Evolutionary conservation across 2,329 filamentous ascomycete genomes (phyloP).

Genomic region (Neonectria magnoliae): DNA sequence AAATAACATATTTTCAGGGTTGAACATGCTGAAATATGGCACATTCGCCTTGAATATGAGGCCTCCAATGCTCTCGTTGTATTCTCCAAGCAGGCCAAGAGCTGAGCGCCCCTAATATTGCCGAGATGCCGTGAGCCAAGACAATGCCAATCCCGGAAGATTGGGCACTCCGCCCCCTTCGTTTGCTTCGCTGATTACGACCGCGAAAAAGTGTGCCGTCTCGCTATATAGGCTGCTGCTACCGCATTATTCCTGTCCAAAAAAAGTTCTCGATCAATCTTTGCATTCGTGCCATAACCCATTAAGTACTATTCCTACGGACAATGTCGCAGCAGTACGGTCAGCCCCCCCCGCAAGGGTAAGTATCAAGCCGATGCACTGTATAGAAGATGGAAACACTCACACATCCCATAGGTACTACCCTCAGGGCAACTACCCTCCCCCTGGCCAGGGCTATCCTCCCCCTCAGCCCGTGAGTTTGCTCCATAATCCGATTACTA

Average conservation of each 20-base stretch:
- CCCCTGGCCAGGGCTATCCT: slow-evolving; percentile 38
- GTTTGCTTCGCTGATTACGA: not conserved
- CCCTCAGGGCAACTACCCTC: slow-evolving; percentile 43
- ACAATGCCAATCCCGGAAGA: slow-evolving; percentile 9
- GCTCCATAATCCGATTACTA: not conserved
- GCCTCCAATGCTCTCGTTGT: not conserved
- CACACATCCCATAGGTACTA: slow-evolving; percentile 26
- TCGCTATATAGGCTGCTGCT: slow-evolving; percentile 16
- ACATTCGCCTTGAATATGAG: not conserved
- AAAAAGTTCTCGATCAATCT: not conserved
- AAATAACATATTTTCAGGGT: not conserved
- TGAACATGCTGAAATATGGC: not conserved
- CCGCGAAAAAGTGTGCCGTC: not conserved
- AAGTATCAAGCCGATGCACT: not conserved
- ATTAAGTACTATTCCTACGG: not conserved
- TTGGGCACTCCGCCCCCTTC: slow-evolving; percentile 1
- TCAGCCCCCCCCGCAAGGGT: slow-evolving; percentile 24
- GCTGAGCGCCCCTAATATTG: slow-evolving; percentile 4
- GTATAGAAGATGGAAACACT: not conserved
- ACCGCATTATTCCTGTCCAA: not conserved
- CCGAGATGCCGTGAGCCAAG: slow-evolving; percentile 23
- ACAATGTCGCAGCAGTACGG: slow-evolving; percentile 25
- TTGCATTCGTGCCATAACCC: not conserved
- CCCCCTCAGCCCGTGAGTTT: slow-evolving; percentile 38
- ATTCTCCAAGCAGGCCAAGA: slow-evolving; percentile 15